Percentiles rank a stretch among this genome's conserved stretches.
phyloP scores from a whole-genome alignment of 78 protist genomes.

The Dictyostelium intermedium region DNA sequence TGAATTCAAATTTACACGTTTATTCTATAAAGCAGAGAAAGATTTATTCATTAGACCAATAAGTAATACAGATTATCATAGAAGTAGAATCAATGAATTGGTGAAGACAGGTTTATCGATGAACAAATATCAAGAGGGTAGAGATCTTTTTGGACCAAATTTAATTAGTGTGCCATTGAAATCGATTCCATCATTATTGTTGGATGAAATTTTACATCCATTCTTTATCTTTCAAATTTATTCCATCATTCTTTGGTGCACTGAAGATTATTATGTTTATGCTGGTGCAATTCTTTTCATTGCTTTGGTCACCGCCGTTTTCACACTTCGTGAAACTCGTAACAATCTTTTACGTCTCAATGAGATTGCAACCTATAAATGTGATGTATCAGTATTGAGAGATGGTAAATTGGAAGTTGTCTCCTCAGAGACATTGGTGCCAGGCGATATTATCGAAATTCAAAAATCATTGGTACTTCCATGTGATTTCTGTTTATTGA shows the following conservation, averaged over 20 bases:
- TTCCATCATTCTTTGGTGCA: constrained; percentile 85
- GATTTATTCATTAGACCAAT: background rate
- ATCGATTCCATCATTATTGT: constrained; percentile 70
- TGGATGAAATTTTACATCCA: constrained; percentile 91
- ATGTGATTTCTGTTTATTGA: constrained; percentile 92
- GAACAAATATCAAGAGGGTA: background rate
- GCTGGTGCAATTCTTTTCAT: constrained; percentile 87
- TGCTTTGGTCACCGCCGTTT: constrained; percentile 69
- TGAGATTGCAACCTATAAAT: constrained; percentile 55
- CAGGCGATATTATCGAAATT: constrained; percentile 68
- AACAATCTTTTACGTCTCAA: constrained; percentile 17
- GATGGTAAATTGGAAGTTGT: background rate
- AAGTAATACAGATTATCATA: background rate
- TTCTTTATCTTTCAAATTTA: constrained; percentile 93
- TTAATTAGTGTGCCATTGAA: constrained; percentile 60
- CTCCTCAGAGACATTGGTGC: constrained; percentile 35
- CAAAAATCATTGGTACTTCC: constrained; percentile 69
- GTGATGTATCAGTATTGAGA: constrained; percentile 16
- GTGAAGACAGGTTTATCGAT: background rate
- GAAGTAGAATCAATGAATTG: background rate
- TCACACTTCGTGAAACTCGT: constrained; percentile 55
- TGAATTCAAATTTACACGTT: constrained; percentile 19
- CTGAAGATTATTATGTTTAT: constrained; percentile 85
- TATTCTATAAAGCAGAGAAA: constrained; percentile 6
- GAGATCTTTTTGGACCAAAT: constrained; percentile 43